Evolutionary conservation across 345 rosid species (phyloP).

Genomic region (Cardamine chenopodiifolia): DNA sequence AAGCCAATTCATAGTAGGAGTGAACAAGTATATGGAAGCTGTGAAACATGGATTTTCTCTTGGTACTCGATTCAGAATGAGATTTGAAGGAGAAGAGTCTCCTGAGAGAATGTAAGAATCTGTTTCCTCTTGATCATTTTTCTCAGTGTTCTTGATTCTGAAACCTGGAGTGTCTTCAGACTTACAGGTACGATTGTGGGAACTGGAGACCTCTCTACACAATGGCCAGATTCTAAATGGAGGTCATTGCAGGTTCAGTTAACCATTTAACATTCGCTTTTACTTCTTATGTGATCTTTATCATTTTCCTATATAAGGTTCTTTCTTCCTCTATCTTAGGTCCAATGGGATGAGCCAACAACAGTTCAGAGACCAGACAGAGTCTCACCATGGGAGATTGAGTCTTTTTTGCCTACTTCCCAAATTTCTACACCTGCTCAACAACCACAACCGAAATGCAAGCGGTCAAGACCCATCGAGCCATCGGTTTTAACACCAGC

Average conservation of each 20-base stretch:
- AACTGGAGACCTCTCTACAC: conserved; percentile 58
- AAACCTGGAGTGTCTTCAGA: conserved; percentile 43
- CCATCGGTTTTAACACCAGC: conserved; percentile 45
- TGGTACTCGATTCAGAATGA: conserved; percentile 75
- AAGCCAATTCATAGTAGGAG: conserved; percentile 70
- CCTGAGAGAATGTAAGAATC: conserved; percentile 65
- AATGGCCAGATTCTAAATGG: conserved; percentile 76
- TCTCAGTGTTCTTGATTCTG: conserved; percentile 14
- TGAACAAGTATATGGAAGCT: conserved; percentile 67
- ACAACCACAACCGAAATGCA: conserved; percentile 56
- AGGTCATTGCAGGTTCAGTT: conserved; percentile 70
- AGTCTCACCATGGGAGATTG: conserved; percentile 90
- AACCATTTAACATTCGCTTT: neutral
- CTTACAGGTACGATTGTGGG: conserved; percentile 81
- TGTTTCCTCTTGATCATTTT: neutral
- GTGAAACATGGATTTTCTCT: conserved; percentile 55
- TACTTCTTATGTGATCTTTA: neutral
- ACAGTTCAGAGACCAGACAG: conserved; percentile 66
- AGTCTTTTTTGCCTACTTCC: conserved; percentile 57
- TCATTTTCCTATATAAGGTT: neutral
- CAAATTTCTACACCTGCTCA: conserved; percentile 40
- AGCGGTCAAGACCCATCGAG: conserved; percentile 59
- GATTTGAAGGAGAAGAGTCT: conserved; percentile 82
- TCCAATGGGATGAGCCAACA: conserved; percentile 83
- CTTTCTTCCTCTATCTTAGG: neutral